Evolutionary conservation across 805 yeast genomes (phyloP).

Genomic region (Saccharomycopsis fibuligera): DNA sequence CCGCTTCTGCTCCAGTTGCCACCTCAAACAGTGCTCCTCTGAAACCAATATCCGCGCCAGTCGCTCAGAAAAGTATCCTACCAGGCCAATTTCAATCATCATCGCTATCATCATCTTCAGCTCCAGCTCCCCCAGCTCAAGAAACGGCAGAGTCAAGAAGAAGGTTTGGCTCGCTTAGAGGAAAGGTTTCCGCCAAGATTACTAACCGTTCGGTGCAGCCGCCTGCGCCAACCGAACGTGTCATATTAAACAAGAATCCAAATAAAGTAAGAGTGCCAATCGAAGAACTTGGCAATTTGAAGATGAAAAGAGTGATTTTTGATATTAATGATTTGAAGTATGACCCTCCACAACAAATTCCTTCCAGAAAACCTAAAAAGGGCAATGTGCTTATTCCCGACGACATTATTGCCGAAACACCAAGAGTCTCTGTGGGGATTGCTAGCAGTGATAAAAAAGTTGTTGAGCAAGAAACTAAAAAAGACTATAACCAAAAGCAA

Average conservation of each 20-base stretch:
- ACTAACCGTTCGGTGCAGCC: slow-evolving; percentile 12
- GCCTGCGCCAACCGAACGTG: slow-evolving; percentile 27
- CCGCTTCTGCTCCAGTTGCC: neutral
- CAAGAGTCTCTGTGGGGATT: slow-evolving; percentile 63
- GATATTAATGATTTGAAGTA: slow-evolving; percentile 63
- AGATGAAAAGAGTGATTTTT: slow-evolving; percentile 63
- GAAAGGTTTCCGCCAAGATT: slow-evolving; percentile 20
- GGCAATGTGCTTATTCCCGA: slow-evolving; percentile 75
- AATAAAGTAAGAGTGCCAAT: slow-evolving; percentile 33
- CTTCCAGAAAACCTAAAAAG: slow-evolving; percentile 71
- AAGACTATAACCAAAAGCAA: slow-evolving; percentile 38
- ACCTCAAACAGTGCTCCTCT: neutral
- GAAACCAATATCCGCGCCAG: neutral
- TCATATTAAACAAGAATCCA: slow-evolving; percentile 41
- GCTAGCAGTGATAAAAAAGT: slow-evolving; percentile 39
- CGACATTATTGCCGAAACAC: slow-evolving; percentile 51
- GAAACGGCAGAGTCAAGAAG: slow-evolving; percentile 9
- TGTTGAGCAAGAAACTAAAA: slow-evolving; percentile 29
- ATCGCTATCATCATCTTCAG: neutral
- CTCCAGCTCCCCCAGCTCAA: slow-evolving; percentile 3
- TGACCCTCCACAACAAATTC: slow-evolving; percentile 94
- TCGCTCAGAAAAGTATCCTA: neutral
- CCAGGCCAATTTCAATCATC: neutral
- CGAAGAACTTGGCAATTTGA: slow-evolving; percentile 26
- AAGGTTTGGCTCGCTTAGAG: slow-evolving; percentile 18